Conservation (phyloP, 768 basidiomycete species). For the Boletus vinaceobasis region DNA sequence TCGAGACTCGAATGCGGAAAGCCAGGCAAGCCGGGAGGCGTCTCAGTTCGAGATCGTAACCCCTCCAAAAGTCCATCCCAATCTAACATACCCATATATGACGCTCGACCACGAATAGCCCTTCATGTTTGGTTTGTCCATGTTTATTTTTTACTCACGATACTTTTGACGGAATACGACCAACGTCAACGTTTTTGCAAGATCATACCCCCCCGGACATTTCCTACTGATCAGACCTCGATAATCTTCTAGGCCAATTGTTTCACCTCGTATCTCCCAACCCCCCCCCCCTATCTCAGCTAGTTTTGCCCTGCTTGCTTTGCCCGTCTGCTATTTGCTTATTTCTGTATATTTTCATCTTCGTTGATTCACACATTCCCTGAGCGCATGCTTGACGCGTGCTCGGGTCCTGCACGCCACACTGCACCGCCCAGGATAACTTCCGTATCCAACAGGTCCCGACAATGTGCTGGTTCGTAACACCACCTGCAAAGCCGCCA, state of each 20-base stretch:
- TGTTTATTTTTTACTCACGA: constrained; percentile 17
- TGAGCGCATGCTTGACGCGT: constrained; percentile 22
- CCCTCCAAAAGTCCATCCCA: constrained; percentile 40
- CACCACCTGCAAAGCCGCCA: not conserved
- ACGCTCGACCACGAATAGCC: constrained; percentile 42
- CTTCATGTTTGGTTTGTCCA: constrained; percentile 14
- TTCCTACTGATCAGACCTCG: constrained; percentile 3
- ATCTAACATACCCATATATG: constrained; percentile 58
- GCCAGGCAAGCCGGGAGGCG: constrained; percentile 54
- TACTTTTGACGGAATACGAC: constrained; percentile 10
- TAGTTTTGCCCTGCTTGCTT: constrained; percentile 19
- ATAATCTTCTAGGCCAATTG: constrained; percentile 6
- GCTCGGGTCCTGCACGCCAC: constrained; percentile 13
- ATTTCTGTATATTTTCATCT: constrained; percentile 15
- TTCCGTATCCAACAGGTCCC: constrained; percentile 4
- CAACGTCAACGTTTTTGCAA: constrained; percentile 12
- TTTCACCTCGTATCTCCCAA: constrained; percentile 3
- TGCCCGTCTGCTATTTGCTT: constrained; percentile 18
- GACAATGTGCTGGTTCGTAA: not conserved
- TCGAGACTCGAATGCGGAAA: constrained; percentile 29
- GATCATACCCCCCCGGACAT: constrained; percentile 11
- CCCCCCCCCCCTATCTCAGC: constrained; percentile 11
- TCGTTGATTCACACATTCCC: constrained; percentile 11
- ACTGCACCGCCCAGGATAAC: constrained; percentile 10
- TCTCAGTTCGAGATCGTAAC: constrained; percentile 68